Evolutionary conservation across 2,329 filamentous ascomycete species (phyloP), one percentile per base, ranked within the genome.

Genomic region (Ascochyta clinopodiicola): DNA sequence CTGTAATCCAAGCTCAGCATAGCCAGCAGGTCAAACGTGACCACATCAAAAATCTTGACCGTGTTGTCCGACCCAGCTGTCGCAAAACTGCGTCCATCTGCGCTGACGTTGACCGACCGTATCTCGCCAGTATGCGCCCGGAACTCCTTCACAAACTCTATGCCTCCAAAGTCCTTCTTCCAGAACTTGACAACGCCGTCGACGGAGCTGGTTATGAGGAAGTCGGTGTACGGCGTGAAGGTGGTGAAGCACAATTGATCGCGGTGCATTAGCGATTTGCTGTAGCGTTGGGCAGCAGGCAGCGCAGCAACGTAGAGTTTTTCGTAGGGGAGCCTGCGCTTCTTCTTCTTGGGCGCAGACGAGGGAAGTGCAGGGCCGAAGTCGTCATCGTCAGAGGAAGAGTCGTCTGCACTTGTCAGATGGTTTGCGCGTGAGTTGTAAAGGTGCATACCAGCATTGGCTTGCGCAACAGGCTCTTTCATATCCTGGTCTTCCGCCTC

Each of bases 121-220:
- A 98, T 91, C 71, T 96, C 91, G 46, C 91, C 91, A 53, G 85
- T 83, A 77, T 99, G 96, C 7, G 95, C 93, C 71, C 88, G 89
- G 79, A 96, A 99, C 78, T 99, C 93, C 78, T 99, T 99, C 48
- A 98, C 94, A 71, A 99, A 99, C 78, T 99, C 96, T 55, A 99
- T 90, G 0, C 91, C 91, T 31, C 91, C 88, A 1, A 86, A 88
- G 61, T 90, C 85, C 79, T 99, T 99, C 80, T 99, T 99, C 95
- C 95, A 99, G 75, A 99, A 99, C 77, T 99, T 99, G 66, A 98
- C 94, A 0, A 94, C 89, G n/a, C 96, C 96, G 72, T 99, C 95
- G 38, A 91, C 80, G 0, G 95, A 98, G 58, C 90, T 91, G 1
- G 95, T 99, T 60, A 99, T 95, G 34, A 99, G 82, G 72, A 99